Evolutionary conservation across 192 early-diverging fungal genomes (phyloP).

Genomic region (Coemansia sp.): DNA sequence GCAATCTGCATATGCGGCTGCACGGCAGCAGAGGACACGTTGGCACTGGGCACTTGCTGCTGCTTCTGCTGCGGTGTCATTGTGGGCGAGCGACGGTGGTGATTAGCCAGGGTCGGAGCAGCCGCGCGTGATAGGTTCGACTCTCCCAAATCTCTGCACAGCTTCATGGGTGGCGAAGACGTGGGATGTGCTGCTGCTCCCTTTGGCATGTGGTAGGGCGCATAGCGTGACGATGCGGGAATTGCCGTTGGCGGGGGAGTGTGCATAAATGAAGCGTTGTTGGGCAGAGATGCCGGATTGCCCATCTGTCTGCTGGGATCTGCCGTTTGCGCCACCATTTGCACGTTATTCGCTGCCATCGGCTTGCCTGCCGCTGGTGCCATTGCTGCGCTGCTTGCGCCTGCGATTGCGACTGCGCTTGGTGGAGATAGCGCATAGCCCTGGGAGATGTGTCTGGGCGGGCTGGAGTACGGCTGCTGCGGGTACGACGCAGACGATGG

Average conservation of each 20-base stretch:
- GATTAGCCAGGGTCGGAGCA: constrained; percentile 2
- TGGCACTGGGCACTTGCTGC: constrained; percentile 13
- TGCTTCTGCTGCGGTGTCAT: constrained; percentile 13
- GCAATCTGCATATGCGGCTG: constrained; percentile 1
- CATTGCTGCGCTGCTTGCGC: neutral
- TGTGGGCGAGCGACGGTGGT: constrained; percentile 8
- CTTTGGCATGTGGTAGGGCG: constrained; percentile 44
- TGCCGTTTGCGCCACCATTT: constrained; percentile 30
- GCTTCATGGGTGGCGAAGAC: constrained; percentile 9
- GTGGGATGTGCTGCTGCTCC: constrained; percentile 16
- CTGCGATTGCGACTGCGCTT: neutral
- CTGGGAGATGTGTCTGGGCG: neutral
- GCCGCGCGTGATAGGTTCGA: constrained; percentile 4
- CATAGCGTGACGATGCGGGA: constrained; percentile 34
- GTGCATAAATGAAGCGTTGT: constrained; percentile 46
- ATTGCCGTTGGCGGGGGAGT: constrained; percentile 16
- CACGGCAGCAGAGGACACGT: neutral
- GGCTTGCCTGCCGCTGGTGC: neutral
- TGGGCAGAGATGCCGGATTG: constrained; percentile 24
- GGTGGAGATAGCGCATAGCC: neutral
- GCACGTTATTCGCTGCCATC: constrained; percentile 19
- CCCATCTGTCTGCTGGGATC: constrained; percentile 20
- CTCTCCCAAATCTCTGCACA: constrained; percentile 2
- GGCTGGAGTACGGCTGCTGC: constrained; percentile 7
- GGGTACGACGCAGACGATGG: constrained; percentile 8